Evolutionary conservation across 768 basidiomycete species (phyloP).

Genomic region (Suillus placidus): DNA sequence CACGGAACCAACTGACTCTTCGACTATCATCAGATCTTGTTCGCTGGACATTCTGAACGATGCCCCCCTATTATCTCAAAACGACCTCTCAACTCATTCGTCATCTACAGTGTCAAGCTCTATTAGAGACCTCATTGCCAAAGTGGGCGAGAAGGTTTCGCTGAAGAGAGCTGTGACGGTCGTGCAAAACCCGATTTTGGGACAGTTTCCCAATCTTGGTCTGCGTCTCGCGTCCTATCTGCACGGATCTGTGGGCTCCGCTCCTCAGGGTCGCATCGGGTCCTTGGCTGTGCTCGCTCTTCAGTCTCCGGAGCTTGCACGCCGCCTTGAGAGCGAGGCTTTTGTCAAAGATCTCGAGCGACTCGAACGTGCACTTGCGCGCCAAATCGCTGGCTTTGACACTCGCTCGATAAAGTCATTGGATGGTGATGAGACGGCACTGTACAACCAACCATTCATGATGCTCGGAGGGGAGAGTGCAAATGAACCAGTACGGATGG

Average conservation of each 20-base stretch:
- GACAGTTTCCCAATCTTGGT: slow-evolving; percentile 39
- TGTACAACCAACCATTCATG: slow-evolving; percentile 76
- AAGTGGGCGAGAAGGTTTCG: slow-evolving; percentile 80
- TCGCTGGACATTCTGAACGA: slow-evolving; percentile 55
- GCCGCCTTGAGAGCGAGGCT: slow-evolving; percentile 45
- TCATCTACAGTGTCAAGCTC: slow-evolving; percentile 58
- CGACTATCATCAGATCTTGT: slow-evolving; percentile 48
- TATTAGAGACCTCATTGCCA: slow-evolving; percentile 70
- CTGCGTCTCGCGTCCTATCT: slow-evolving; percentile 57
- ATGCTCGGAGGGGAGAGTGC: slow-evolving; percentile 62
- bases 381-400: slow-evolving; percentile 85
- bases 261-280: slow-evolving; percentile 61
- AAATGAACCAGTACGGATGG: slow-evolving; percentile 36
- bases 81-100: slow-evolving; percentile 33
- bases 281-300: slow-evolving; percentile 59
- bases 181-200: slow-evolving; percentile 40
- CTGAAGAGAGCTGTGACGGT: slow-evolving; percentile 60
- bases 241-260: slow-evolving; percentile 55
- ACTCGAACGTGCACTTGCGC: slow-evolving; percentile 75
- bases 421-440: slow-evolving; percentile 48
- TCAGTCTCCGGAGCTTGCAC: slow-evolving; percentile 48
- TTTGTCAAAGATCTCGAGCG: slow-evolving; percentile 60
- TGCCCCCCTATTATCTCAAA: slow-evolving; percentile 65
- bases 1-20: slow-evolving; percentile 45
- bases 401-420: slow-evolving; percentile 51